Percentiles rank a stretch among this genome's conserved stretches.
Evolutionary conservation across 164 flowering plant species (phyloP).

Genomic region (Piper longum): DNA sequence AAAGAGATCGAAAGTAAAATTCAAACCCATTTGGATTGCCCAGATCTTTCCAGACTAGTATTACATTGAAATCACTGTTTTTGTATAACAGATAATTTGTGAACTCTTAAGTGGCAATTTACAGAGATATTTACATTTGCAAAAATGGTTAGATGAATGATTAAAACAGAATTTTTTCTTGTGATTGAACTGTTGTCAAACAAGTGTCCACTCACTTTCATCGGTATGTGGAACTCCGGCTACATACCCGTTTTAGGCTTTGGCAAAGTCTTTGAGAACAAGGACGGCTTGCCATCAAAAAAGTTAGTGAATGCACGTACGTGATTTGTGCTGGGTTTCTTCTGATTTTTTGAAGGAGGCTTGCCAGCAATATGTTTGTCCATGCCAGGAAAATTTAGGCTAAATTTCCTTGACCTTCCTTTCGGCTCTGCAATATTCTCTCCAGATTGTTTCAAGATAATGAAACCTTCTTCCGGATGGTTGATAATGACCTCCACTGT

Average conservation of each 20-base stretch:
- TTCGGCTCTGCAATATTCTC: conserved; percentile 37
- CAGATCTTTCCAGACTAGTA: no score
- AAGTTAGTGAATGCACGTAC: conserved; percentile 22
- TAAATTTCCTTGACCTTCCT: conserved; percentile 44
- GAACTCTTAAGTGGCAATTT: background rate
- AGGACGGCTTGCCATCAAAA: conserved; percentile 44
- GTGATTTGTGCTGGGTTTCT: conserved; percentile 2
- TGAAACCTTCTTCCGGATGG: conserved; percentile 53
- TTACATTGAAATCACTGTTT: no score
- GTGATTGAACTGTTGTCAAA: conserved; percentile 14
- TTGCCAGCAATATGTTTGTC: conserved; percentile 28
- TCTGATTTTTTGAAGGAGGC: conserved; percentile 14
- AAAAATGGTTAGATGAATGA: background rate
- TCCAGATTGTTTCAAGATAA: conserved; percentile 40
- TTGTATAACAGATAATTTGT: background rate
- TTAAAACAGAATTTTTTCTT: no score
- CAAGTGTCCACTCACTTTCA: conserved; percentile 52
- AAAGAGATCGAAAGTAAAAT: background rate
- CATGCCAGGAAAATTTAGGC: conserved; percentile 48
- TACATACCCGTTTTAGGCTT: conserved; percentile 19
- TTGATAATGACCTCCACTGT: conserved; percentile 58
- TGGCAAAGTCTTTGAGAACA: conserved; percentile 59
- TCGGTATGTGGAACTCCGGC: conserved; percentile 11
- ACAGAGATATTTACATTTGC: conserved; percentile 12
- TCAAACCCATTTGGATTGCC: no score